Base-by-base conservation (phyloP, 345 rosid species). In the Pistacia atlantica region DNA sequence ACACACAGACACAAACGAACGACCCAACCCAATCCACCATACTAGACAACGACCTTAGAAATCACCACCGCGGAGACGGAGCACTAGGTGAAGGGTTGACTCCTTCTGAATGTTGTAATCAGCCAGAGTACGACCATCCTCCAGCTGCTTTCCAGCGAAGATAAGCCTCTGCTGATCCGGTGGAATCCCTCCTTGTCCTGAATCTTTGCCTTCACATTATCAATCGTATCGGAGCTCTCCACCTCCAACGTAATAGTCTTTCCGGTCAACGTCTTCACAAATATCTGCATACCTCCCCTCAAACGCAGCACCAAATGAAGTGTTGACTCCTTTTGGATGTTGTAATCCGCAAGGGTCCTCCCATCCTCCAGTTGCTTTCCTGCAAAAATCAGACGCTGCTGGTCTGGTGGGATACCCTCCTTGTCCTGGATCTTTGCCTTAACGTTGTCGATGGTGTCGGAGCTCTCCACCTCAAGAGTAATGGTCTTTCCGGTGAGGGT, bases 371-470 rank as follows among this genome's bases (percentile, higher is more conserved):
- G 60, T 48, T 73, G 76, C 69, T 73, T 73, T 16, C 76, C 76
- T 1, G 76, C 76, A 45, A 73, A 73, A 3, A 73, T 73, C 35
- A 73, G 28, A 6, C 76, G 25, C 76, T 73, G 76, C 76, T 73
- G 76, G 49, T 73, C 76, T 22, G 76, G 76, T 0, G 76, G 76
- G 31, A 73, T 73, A 4, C 76, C 76, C 18, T 73, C 76, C 48
- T 73, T 73, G 68, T 73, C 76, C 14, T 73, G 76, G 12, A 73
- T 73, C 60, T 73, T 73, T 12, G 76, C 76, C 76, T 73, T 73
- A 17, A 73, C 76, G 60, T 73, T 73, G 11, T 73, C 76, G 18
- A 73, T 73, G 2, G 76, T 73, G 60, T 73, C 76, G 2, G 76
- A 73, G 35, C 76, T 73, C 69, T 73, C 76, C 49, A 73, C 76